Base-by-base conservation (phyloP, 1,139 yeast species). In the Yamadazyma triangularis region DNA sequence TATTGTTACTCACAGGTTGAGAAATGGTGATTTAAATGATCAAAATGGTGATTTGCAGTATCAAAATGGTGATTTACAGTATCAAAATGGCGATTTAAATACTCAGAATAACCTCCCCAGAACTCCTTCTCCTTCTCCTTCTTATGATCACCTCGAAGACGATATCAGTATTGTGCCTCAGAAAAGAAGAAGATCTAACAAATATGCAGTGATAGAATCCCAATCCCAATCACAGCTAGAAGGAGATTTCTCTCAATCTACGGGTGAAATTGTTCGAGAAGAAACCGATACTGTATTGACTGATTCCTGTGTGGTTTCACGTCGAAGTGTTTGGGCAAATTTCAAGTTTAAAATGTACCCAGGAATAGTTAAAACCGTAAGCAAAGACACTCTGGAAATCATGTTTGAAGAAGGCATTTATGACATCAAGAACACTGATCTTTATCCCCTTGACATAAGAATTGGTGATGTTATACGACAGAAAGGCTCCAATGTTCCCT, bases 241-340 rank as follows among this genome's bases (percentile, higher is more conserved):
- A 8, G 10, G 12, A 7, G 27, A 15, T 10, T 11, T 8, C 16
- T 33, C 15, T 8, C 38, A 25, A 11, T 27, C 34, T 8, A 27
- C 29, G 23, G 23, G 28, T 2, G 23, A 27, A 9, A 23, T 49
- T 3, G 36, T 57, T 5, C 35, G 59, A 22, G 32, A 36, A n/a
- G 67, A 60, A 35, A 13, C 19, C 2, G 51, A 47, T 45, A 31
- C 41, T 0, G 31, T 38, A 1, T 29, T 61, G 4, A 39, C 44
- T 1, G 51, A 48, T 13, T 20, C 36, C 1, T 48, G 48, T 16
- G 48, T 59, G 11, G 26, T 34, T 2, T 39, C 44, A 25, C 34
- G 32, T 3, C 43, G 46, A 12, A 54, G 62, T 32, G 70, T 64
- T 1, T 64, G 70, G 68, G 70, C 65, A 0, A 47, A 50, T 6